Conservation (phyloP, 768 basidiomycete species). For the Termitomyces sp. region DNA sequence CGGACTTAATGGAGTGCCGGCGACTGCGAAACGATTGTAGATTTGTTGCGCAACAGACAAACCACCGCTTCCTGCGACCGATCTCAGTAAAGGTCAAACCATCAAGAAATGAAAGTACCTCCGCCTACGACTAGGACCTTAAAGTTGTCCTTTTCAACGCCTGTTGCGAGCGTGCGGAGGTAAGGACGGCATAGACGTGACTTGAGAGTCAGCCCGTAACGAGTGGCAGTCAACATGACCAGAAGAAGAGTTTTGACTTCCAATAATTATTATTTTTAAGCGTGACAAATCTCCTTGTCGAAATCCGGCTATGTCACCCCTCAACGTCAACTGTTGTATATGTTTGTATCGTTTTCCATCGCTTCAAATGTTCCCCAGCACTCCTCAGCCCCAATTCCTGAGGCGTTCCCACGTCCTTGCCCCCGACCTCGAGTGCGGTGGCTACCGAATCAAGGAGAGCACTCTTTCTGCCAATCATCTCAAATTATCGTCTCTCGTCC, state of each 20-base stretch:
- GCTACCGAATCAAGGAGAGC: too few relatives aligned
- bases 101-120: conserved; percentile 41
- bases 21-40: conserved; percentile 67
- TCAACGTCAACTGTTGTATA: too few relatives aligned
- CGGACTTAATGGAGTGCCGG: conserved; percentile 57
- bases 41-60: conserved; percentile 85
- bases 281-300: neutral
- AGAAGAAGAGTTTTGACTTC: neutral
- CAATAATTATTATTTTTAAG: neutral
- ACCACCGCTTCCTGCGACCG: conserved; percentile 65
- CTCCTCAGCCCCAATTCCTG: conserved; percentile 16
- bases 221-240: conserved; percentile 11
- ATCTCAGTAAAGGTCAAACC: conserved; percentile 1
- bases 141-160: conserved; percentile 48
- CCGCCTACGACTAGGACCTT: conserved; percentile 86
- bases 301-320: too few relatives aligned
- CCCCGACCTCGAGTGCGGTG: conserved; percentile 19
- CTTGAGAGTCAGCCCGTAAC: conserved; percentile 1
- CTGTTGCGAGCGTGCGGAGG: conserved; percentile 22
- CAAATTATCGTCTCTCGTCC: neutral
- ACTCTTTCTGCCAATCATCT: neutral
- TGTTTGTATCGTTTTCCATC: too few relatives aligned
- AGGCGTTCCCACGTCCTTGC: conserved; percentile 23
- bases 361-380: conserved; percentile 1
- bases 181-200: neutral